These are phyloP conservation scores for Rhodotorula sp. DNA, from an alignment of 1,284 basidiomycete species.

Conservation along the genomic window DNA sequence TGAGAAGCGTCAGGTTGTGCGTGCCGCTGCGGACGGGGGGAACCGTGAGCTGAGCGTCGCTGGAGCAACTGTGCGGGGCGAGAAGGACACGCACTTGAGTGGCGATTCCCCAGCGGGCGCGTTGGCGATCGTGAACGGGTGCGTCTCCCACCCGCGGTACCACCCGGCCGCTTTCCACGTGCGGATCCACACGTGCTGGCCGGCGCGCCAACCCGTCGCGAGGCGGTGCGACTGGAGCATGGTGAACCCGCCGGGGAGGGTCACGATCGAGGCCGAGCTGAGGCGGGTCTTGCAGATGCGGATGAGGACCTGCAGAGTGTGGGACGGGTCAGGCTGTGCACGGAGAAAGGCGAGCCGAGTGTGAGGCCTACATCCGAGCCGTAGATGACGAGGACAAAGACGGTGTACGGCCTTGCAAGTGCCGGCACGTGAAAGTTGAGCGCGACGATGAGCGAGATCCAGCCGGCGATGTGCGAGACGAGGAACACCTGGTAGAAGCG, in stretches of 20 bases:
- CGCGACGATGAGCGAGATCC: slow-evolving; percentile 35
- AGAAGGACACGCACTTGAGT: slow-evolving; percentile 5
- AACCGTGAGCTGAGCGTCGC: background rate
- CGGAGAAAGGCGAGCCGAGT: background rate
- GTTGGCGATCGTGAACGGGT: slow-evolving; percentile 40
- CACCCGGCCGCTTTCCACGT: background rate
- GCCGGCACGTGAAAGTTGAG: slow-evolving; percentile 30
- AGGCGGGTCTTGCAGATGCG: slow-evolving; percentile 33
- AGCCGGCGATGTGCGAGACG: slow-evolving; percentile 36
- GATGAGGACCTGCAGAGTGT: slow-evolving; percentile 1
- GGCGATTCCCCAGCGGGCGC: slow-evolving; percentile 12
- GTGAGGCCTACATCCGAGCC: slow-evolving; percentile 6
- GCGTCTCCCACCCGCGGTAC: slow-evolving; percentile 18
- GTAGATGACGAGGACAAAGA: slow-evolving; percentile 21
- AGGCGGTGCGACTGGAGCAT: slow-evolving; percentile 23
- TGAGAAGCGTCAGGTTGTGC: slow-evolving; percentile 34
- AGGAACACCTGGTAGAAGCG: slow-evolving; percentile 40
- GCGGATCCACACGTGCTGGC: slow-evolving; percentile 39
- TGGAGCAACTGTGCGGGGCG: background rate
- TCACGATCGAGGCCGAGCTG: slow-evolving; percentile 12
- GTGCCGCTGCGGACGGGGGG: slow-evolving; percentile 1
- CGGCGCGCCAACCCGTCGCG: slow-evolving; percentile 32
- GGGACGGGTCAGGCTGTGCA: background rate
- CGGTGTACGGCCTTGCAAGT: slow-evolving; percentile 26
- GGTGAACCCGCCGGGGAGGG: slow-evolving; percentile 19